Conservation (phyloP, 805 yeast species). For the Monosporozyma unispora region DNA sequence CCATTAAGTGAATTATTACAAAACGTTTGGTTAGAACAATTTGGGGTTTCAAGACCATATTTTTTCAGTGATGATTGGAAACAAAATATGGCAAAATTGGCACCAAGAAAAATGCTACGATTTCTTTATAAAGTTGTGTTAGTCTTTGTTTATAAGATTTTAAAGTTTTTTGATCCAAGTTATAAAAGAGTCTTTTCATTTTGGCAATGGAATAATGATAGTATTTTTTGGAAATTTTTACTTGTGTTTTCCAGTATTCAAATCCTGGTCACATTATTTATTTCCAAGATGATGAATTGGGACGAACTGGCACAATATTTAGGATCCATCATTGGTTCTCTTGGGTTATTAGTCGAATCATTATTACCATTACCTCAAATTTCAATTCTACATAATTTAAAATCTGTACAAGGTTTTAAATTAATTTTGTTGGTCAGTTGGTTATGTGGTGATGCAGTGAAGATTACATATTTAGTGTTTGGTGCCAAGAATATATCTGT, state of each 20-base stretch:
- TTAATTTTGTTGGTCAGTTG: constrained; percentile 67
- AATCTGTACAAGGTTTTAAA: constrained; percentile 71
- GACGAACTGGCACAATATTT: constrained; percentile 49
- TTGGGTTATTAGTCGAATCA: constrained; percentile 65
- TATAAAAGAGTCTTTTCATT: constrained; percentile 56
- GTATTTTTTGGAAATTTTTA: constrained; percentile 56
- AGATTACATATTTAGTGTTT: constrained; percentile 62
- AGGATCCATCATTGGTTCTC: constrained; percentile 42
- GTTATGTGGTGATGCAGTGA: constrained; percentile 82
- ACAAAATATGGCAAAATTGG: constrained; percentile 15
- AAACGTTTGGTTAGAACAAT: constrained; percentile 29
- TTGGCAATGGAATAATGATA: constrained; percentile 78
- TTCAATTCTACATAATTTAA: constrained; percentile 53
- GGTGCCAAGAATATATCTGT: constrained; percentile 64
- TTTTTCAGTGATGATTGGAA: constrained; percentile 26
- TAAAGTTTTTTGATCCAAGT: constrained; percentile 62
- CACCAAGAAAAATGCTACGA: constrained; percentile 15
- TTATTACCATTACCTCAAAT: constrained; percentile 72
- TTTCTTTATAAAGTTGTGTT: constrained; percentile 21
- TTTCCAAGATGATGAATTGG: constrained; percentile 30
- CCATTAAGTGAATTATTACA: constrained; percentile 23
- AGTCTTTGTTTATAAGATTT: constrained; percentile 31
- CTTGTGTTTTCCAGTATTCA: constrained; percentile 36
- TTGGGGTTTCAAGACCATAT: constrained; percentile 12
- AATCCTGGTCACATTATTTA: constrained; percentile 24